These are phyloP conservation scores for Vigna reflexopilosa DNA, from an alignment of 306 rosid genomes.

Conservation along the genomic window DNA sequence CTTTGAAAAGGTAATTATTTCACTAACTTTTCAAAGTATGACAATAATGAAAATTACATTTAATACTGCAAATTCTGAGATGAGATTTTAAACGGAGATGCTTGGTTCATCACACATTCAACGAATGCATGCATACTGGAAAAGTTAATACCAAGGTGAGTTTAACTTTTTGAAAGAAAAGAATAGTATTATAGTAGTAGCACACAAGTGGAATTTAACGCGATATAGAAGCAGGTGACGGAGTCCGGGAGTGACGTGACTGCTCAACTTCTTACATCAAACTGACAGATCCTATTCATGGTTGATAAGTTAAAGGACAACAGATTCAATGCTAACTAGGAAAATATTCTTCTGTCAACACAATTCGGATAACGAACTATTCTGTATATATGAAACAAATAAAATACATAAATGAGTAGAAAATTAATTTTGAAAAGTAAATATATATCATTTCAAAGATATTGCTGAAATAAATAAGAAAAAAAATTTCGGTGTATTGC, in stretches of 20 bases:
- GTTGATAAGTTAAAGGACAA: neutral
- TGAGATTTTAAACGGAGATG: neutral
- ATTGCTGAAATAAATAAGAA: neutral
- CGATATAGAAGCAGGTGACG: conserved; percentile 1
- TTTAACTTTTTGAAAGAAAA: neutral
- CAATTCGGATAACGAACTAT: neutral
- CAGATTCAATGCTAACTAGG: neutral
- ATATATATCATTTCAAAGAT: neutral
- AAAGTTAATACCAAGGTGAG: neutral
- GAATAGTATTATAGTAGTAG: neutral
- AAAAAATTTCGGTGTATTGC: conserved; percentile 4
- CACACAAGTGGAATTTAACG: neutral
- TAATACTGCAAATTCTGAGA: neutral
- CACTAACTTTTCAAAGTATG: neutral
- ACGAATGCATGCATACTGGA: neutral
- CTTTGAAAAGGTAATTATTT: neutral
- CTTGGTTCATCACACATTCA: neutral
- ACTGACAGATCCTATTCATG: neutral
- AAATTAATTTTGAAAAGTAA: neutral
- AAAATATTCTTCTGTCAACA: neutral
- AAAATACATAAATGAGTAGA: neutral
- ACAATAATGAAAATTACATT: neutral
- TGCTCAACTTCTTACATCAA: conserved; percentile 13
- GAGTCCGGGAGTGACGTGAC: neutral
- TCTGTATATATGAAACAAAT: neutral